Conservation (phyloP, 805 yeast genomes). For the Myxozyma mucilagina region DNA sequence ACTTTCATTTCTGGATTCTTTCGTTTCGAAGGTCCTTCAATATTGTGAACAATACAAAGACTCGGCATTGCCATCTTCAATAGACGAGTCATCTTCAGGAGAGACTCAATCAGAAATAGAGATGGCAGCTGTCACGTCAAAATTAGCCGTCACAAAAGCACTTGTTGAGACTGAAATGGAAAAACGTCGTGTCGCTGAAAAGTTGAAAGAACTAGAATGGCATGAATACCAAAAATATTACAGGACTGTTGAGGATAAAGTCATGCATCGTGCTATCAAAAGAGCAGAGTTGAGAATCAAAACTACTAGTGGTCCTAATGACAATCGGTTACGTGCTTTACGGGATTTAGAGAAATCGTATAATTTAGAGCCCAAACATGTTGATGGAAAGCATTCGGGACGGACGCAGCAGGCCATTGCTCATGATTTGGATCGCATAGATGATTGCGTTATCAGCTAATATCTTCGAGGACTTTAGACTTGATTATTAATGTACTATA, state of each 20-base stretch:
- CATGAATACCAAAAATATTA: slow-evolving; percentile 6
- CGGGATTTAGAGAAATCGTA: slow-evolving; percentile 1
- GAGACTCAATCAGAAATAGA: not conserved
- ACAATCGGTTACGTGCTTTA: not conserved
- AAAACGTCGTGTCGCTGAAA: slow-evolving; percentile 3
- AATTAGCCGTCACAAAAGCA: slow-evolving; percentile 6
- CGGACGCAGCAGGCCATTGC: not conserved
- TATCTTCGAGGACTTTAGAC: not conserved
- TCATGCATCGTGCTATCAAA: not conserved
- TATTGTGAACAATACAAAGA: not conserved
- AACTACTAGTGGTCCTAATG: not conserved
- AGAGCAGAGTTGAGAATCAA: not conserved
- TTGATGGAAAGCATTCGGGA: not conserved
- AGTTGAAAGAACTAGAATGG: slow-evolving; percentile 1
- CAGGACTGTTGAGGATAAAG: slow-evolving; percentile 6
- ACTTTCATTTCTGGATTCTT: slow-evolving; percentile 1
- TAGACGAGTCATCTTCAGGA: not conserved
- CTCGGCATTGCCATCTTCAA: not conserved
- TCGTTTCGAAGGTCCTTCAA: slow-evolving; percentile 1
- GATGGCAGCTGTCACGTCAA: not conserved
- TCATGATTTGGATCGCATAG: not conserved
- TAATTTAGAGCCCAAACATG: not conserved
- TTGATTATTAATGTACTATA: not conserved
- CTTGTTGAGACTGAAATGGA: slow-evolving; percentile 3
- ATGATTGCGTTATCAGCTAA: slow-evolving; percentile 6